Percentiles rank a stretch among this genome's conserved stretches.
phyloP scores from a whole-genome alignment of 805 yeast species.

The Dipodascus albidus region DNA sequence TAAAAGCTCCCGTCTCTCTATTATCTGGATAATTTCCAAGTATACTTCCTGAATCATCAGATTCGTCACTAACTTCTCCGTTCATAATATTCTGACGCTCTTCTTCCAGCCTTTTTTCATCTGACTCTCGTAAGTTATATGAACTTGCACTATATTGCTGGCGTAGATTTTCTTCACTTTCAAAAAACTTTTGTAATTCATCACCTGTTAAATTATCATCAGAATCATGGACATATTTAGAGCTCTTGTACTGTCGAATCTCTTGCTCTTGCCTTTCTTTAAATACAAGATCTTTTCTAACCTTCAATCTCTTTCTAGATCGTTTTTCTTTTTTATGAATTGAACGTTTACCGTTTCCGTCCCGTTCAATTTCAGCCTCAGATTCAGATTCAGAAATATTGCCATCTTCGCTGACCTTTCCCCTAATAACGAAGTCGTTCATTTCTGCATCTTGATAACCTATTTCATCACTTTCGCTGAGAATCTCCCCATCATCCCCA shows the following conservation, averaged over 20 bases:
- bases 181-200: slow-evolving; percentile 40
- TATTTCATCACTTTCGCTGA: slow-evolving; percentile 25
- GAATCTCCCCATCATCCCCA: slow-evolving; percentile 6
- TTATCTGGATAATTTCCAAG: not conserved
- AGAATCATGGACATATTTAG: slow-evolving; percentile 45
- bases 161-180: slow-evolving; percentile 36
- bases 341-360: not conserved
- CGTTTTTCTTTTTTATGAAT: slow-evolving; percentile 3
- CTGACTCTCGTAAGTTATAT: not conserved
- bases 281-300: not conserved
- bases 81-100: not conserved
- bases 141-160: not conserved
- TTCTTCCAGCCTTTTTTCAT: not conserved
- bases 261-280: not conserved
- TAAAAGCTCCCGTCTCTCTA: not conserved
- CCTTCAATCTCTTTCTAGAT: not conserved
- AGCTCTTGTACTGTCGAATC: slow-evolving; percentile 28
- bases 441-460: slow-evolving; percentile 27
- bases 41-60: not conserved
- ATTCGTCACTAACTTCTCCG: slow-evolving; percentile 2
- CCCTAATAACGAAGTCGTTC: slow-evolving; percentile 15
- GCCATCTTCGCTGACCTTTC: slow-evolving; percentile 13
- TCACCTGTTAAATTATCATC: slow-evolving; percentile 58
- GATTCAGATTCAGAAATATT: slow-evolving; percentile 15
- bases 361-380: slow-evolving; percentile 10